Evolutionary conservation across 139 green algal species (phyloP).

Genomic region (Raphidocelis subcapitata): DNA sequence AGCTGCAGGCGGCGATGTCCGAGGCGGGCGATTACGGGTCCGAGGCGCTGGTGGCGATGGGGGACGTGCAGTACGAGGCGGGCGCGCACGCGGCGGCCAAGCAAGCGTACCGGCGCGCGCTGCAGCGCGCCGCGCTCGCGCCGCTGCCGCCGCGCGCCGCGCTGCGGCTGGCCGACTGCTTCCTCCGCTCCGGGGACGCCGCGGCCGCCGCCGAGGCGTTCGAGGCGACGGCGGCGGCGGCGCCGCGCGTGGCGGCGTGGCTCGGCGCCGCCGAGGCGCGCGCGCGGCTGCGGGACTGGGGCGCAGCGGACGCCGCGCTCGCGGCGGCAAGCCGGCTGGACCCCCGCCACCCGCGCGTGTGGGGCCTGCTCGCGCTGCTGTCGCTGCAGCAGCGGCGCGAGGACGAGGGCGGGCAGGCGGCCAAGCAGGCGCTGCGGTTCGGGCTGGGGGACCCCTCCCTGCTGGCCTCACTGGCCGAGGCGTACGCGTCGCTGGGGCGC

Average conservation of each 20-base stretch:
- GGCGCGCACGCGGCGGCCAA: constrained; percentile 3
- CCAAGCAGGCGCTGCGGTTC: no score
- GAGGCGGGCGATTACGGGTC: background rate
- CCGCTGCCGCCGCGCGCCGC: background rate
- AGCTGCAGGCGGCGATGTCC: background rate
- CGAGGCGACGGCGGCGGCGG: background rate
- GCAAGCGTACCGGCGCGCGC: constrained; percentile 21
- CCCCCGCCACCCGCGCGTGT: constrained; percentile 18
- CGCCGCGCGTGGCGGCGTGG: constrained; percentile 1
- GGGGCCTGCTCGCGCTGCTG: constrained; percentile 23
- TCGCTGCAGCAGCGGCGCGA: constrained; percentile 4
- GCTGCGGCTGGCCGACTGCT: constrained; percentile 17
- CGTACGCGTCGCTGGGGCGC: no score
- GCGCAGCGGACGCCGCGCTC: constrained; percentile 19
- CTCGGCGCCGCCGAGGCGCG: constrained; percentile 10
- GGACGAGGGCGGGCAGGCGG: background rate
- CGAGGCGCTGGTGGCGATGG: constrained; percentile 14
- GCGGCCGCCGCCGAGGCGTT: constrained; percentile 10
- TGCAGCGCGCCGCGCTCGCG: background rate
- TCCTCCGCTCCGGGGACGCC: constrained; percentile 17
- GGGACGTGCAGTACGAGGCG: constrained; percentile 22
- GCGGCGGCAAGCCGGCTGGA: constrained; percentile 14
- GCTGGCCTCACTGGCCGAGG: no score
- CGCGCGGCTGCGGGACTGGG: constrained; percentile 10
- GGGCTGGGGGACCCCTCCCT: no score